Evolutionary conservation across 345 rosid species (phyloP).

Genomic region (Camelina hispida): DNA sequence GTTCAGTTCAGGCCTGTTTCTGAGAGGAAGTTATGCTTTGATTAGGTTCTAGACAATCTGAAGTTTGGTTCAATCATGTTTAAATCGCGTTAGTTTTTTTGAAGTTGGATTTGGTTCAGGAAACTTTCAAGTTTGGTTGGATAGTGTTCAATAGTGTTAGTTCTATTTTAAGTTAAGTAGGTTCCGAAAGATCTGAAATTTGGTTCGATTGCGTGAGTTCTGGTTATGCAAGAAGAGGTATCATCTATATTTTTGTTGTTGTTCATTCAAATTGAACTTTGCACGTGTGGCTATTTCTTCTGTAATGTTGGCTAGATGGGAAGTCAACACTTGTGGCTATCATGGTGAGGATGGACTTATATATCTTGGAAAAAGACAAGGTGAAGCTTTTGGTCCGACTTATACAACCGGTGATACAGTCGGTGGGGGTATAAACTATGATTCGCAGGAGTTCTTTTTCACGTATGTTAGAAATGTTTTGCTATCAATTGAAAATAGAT

Average conservation of each 20-base stretch:
- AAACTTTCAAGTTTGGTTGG: neutral
- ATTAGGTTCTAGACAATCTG: neutral
- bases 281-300: neutral
- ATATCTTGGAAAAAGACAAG: constrained; percentile 73
- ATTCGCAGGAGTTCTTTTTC: constrained; percentile 83
- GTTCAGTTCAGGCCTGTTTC: neutral
- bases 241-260: neutral
- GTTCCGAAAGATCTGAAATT: neutral
- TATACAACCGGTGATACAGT: constrained; percentile 75
- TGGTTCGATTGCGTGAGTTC: neutral
- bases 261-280: neutral
- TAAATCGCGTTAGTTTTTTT: neutral
- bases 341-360: constrained; percentile 91
- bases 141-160: neutral
- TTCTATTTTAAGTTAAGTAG: neutral
- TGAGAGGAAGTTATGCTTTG: neutral
- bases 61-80: neutral
- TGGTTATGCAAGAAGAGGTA: neutral
- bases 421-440: constrained; percentile 94
- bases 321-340: constrained; percentile 86
- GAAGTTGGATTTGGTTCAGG: neutral
- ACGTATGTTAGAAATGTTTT: constrained; percentile 63
- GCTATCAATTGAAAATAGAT: neutral
- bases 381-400: constrained; percentile 78
- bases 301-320: constrained; percentile 67